Conservation (phyloP, 352 stramenopile species). For the Bremia lactucae region DNA sequence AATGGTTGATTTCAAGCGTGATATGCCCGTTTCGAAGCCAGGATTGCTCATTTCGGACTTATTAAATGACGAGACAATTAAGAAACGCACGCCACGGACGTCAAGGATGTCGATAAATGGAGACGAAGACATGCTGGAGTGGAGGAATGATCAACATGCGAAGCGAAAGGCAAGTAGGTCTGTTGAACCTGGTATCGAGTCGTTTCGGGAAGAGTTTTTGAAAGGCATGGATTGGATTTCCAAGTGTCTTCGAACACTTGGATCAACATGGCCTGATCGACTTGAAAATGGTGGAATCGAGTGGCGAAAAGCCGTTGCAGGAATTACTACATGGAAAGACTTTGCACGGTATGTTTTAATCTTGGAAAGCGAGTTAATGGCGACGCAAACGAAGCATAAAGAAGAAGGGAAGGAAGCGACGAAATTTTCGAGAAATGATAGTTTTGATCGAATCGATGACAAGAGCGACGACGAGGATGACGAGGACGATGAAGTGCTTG, state of each 20-base stretch:
- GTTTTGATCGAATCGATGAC: constrained; percentile 22
- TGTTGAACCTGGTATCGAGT: constrained; percentile 27
- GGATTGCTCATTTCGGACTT: constrained; percentile 67
- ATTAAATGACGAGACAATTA: constrained; percentile 45
- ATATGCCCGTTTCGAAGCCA: constrained; percentile 67
- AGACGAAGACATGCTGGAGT: constrained; percentile 32
- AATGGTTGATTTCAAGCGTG: constrained; percentile 39
- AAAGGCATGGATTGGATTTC: constrained; percentile 50
- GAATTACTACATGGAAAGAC: constrained; percentile 21
- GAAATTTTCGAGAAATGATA: constrained; percentile 14
- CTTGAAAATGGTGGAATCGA: constrained; percentile 18
- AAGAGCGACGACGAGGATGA: constrained; percentile 66
- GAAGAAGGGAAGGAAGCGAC: constrained; percentile 4
- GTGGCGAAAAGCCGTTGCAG: constrained; percentile 44
- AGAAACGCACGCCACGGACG: constrained; percentile 31
- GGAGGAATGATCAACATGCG: constrained; percentile 57
- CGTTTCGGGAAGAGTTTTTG: constrained; percentile 47
- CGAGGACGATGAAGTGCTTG: constrained; percentile 58
- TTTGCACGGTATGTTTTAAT: constrained; percentile 35
- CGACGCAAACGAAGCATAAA: constrained; percentile 30
- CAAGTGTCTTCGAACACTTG: constrained; percentile 48
- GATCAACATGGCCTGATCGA: constrained; percentile 52
- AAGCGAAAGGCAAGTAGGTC: constrained; percentile 18
- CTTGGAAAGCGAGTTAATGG: constrained; percentile 58
- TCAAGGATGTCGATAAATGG: constrained; percentile 1